Base-by-base conservation (phyloP, 768 basidiomycete species). In the Leucocoprinus leucothites region DNA sequence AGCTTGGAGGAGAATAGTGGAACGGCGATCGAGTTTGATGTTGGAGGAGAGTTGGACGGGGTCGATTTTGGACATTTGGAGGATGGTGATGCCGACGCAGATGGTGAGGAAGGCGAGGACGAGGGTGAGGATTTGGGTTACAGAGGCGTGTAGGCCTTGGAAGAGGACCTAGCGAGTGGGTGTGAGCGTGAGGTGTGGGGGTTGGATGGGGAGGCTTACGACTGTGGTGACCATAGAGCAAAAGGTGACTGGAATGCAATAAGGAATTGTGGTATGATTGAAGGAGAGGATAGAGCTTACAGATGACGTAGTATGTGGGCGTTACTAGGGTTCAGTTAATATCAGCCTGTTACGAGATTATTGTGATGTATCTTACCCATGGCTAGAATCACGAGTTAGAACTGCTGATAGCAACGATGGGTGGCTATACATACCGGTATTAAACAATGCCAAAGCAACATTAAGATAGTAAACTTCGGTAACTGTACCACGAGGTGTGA, bases 61-160 rank as follows among this genome's bases (percentile, higher is more conserved):
- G 65, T 99, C 96, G 61, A 98, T 84, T 73, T 92, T 92, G 67
- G 89, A 92, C 82, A 96, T 88, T 71, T 99, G 97, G 7, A 99
- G 84, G 60, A 99, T 86, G 26, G 89, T 90, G 68, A 98, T 98
- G 18, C 96, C 96, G 19, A 92, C 72, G 64, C 90, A 93, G 52
- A 95, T 95, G 56, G 89, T 85, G 59, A 97, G 70, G 77, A 99
- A 98, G 7, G 85, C 95, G 80, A 96, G 81, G 22, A 96, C 87
- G 55, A 98, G 80, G 1, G 94, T 97, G 48, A 98, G 79, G 51
- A 99, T 94, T 61, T 90, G 82, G 1, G 82, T 71, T 0, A 79
- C 84, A 2, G 85, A 78, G 1, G 94, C 88, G 45, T 86, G 76
- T 55, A 98, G 83, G 40, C 96, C 96, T 76, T 94, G 81, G 78